Base-by-base conservation (phyloP, 768 basidiomycete genomes). In the Leccinum uliginosum region DNA sequence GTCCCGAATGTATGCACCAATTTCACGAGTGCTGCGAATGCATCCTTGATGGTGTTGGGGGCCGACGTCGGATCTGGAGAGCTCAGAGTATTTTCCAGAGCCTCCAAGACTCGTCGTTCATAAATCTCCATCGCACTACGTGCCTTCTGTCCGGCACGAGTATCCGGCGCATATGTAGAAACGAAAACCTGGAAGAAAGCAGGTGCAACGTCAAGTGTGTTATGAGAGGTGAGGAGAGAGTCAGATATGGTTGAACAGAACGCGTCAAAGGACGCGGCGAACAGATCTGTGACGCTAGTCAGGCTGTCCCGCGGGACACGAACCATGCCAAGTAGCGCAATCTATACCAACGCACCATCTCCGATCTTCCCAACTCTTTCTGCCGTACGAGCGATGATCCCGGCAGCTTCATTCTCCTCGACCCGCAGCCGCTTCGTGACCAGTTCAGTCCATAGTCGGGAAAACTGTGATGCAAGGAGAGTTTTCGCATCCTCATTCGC, bases 1-100 rank as follows among this genome's bases (percentile, higher is more conserved):
- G 75, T 68, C 2, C 80, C 80, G 58, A 89, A 87, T 6, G 76
- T 72, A 10, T 78, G 73, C 43, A 89, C 62, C 32, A 86, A 68
- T 38, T 71, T 72, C 14, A 78, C 72, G 57, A 71, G 53, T 35
- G 56, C 55, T 8, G 63, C 61, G 5, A 80, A 59, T n/a, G 76
- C 63, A 0, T 46, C 44, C 40, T 52, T 62, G 15, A 40, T 32
- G 4, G 38, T 40, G 29, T 21, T 55, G 10, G 34, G 15, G 38
- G 26, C 27, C 21, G 9, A 9, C 19, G 30, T 45, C 45, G 46
- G 51, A 7, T 53, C 60, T 10, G 51, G 29, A 50, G 60, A 47
- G 14, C 21, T 26, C 1, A 70, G 27, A 14, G 50, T 56, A 8
- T 34, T n/a, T 49, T 68, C 61, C 10, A 68, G 58, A 52, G 59